Conservation (phyloP, 164 flowering plant genomes). For the Amborella trichopoda region DNA sequence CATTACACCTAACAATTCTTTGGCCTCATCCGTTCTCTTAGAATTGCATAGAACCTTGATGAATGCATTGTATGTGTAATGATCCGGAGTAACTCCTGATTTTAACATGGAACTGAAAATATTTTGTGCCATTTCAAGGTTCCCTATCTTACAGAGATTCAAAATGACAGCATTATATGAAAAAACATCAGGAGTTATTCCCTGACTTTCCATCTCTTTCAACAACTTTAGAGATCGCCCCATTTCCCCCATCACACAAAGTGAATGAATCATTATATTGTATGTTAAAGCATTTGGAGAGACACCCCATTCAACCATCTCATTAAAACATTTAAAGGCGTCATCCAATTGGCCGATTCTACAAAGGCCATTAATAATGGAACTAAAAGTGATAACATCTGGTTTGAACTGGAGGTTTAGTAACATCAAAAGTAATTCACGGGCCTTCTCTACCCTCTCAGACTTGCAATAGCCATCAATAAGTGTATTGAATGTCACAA, state of each 20-base stretch:
- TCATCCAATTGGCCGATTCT: slow-evolving; percentile 37
- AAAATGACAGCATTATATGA: slow-evolving; percentile 69
- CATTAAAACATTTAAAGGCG: slow-evolving; percentile 64
- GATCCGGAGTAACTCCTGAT: slow-evolving; percentile 56
- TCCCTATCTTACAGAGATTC: slow-evolving; percentile 46
- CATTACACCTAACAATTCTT: slow-evolving; percentile 42
- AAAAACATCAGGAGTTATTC: slow-evolving; percentile 49
- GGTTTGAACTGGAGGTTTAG: slow-evolving; percentile 55
- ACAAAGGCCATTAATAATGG: slow-evolving; percentile 78
- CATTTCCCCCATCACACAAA: slow-evolving; percentile 51
- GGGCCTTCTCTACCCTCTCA: slow-evolving; percentile 30
- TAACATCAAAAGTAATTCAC: slow-evolving; percentile 48
- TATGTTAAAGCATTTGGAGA: slow-evolving; percentile 56
- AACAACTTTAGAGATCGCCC: slow-evolving; percentile 35
- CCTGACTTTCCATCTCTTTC: slow-evolving; percentile 44
- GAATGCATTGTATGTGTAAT: slow-evolving; percentile 43
- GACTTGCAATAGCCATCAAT: slow-evolving; percentile 57
- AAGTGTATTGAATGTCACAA: slow-evolving; percentile 78
- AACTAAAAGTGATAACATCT: slow-evolving; percentile 69
- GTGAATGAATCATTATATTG: slow-evolving; percentile 56
- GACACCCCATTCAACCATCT: slow-evolving; percentile 83
- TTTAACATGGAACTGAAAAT: slow-evolving; percentile 47
- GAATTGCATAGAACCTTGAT: slow-evolving; percentile 42
- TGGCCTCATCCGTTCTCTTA: slow-evolving; percentile 52
- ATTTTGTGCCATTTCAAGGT: slow-evolving; percentile 45